Conservation (phyloP, 257 asterid species). For the Paulownia fortunei region DNA sequence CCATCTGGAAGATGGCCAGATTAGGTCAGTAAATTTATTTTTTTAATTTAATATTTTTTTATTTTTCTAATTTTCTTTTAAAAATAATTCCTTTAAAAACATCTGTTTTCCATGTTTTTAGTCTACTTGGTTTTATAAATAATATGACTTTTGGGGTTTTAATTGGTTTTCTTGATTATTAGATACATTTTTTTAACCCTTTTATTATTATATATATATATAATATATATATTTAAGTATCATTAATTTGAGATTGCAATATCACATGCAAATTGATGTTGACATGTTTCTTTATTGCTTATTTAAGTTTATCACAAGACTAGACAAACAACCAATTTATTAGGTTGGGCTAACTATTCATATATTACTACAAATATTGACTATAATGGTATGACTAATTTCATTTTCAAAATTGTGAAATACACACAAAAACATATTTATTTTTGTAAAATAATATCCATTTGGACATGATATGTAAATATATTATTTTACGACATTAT, state of each 20-base stretch:
- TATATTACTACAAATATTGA: not conserved
- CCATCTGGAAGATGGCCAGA: conserved; percentile 88
- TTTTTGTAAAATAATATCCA: too few relatives aligned
- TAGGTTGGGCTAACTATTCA: not conserved
- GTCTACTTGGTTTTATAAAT: not conserved
- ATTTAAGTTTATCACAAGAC: not conserved
- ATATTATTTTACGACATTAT: too few relatives aligned
- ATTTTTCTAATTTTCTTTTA: not conserved
- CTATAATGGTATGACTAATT: not conserved
- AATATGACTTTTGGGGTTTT: not conserved
- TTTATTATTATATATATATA: not conserved
- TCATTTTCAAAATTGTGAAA: too few relatives aligned
- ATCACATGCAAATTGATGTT: conserved; percentile 19
- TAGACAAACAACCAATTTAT: not conserved
- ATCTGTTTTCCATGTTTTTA: too few relatives aligned
- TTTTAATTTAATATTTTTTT: too few relatives aligned
- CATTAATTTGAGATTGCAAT: not conserved
- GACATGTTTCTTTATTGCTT: not conserved
- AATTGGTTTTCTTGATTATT: not conserved
- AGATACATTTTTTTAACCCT: not conserved
- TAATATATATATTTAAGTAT: not conserved
- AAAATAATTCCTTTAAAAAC: too few relatives aligned
- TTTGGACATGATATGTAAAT: too few relatives aligned
- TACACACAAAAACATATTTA: too few relatives aligned
- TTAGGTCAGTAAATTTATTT: conserved; percentile 79